Conservation (phyloP, 1,139 yeast genomes). For the Nakaseomyces sp. region DNA sequence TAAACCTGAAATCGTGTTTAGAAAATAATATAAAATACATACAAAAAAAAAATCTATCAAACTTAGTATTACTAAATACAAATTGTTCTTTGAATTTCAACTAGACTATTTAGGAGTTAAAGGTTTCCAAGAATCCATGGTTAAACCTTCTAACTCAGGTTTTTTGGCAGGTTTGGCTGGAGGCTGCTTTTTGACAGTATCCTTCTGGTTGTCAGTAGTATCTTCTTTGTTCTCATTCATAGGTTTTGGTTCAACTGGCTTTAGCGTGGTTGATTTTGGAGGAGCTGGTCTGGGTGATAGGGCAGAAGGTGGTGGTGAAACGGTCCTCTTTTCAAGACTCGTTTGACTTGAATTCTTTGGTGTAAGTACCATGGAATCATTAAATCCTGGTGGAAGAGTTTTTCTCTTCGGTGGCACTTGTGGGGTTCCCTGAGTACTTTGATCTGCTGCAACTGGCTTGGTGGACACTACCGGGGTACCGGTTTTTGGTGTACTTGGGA, state of each 20-base stretch:
- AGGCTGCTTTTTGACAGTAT: slow-evolving; percentile 3
- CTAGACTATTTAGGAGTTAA: slow-evolving; percentile 41
- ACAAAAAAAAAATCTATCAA: not conserved
- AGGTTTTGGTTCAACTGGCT: slow-evolving; percentile 1
- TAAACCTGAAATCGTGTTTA: too few species aligned
- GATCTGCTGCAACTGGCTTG: not conserved
- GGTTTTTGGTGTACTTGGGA: slow-evolving; percentile 3
- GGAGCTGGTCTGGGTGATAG: not conserved
- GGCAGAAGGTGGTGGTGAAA: not conserved
- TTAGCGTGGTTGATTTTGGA: not conserved
- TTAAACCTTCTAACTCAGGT: slow-evolving; percentile 21
- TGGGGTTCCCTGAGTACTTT: slow-evolving; percentile 15
- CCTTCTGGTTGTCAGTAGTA: not conserved
- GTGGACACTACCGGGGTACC: not conserved
- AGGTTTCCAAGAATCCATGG: slow-evolving; percentile 53
- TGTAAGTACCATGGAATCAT: slow-evolving; percentile 18
- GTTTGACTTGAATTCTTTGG: slow-evolving; percentile 20
- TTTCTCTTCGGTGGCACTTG: slow-evolving; percentile 26
- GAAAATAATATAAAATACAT: not conserved
- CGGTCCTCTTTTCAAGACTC: not conserved
- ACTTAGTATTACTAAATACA: too few species aligned
- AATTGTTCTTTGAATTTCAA: too few species aligned
- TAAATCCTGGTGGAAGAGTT: slow-evolving; percentile 28
- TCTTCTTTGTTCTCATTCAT: not conserved
- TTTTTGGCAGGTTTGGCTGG: slow-evolving; percentile 20